Evolutionary conservation across 495 filamentous ascomycete species (phyloP).

Genomic region (Talaromyces stipitatus): DNA sequence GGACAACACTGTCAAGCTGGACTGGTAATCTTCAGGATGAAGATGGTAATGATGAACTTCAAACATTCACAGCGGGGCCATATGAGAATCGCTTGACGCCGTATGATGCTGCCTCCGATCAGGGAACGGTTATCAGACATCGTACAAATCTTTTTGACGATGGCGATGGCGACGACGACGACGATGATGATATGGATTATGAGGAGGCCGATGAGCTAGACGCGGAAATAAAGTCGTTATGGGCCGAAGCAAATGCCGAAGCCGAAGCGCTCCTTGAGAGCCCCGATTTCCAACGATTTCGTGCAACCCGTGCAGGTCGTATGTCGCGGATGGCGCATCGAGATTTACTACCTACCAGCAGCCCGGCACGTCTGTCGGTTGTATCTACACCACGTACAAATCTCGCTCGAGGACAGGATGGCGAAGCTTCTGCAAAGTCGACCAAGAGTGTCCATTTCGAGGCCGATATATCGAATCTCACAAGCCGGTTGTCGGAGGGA

Average conservation of each 20-base stretch:
- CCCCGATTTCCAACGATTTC: constrained; percentile 6
- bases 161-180: constrained; percentile 17
- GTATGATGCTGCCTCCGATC: constrained; percentile 8
- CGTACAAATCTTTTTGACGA: constrained; percentile 14
- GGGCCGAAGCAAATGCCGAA: constrained; percentile 29
- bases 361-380: background rate
- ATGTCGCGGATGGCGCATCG: constrained; percentile 6
- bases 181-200: constrained; percentile 28
- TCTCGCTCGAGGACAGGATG: background rate
- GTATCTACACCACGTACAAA: background rate
- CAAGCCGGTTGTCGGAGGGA: constrained; percentile 12
- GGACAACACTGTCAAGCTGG: constrained; percentile 38
- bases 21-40: constrained; percentile 23
- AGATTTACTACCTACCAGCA: background rate
- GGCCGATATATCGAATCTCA: constrained; percentile 10
- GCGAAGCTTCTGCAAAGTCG: background rate
- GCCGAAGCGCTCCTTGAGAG: constrained; percentile 12
- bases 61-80: too few relatives aligned
- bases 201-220: constrained; percentile 33
- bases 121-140: constrained; percentile 37
- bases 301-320: constrained; percentile 1
- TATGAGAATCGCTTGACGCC: background rate
- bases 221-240: constrained; percentile 36
- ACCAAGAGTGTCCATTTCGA: constrained; percentile 4
- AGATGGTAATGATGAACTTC: too few relatives aligned